A percentile compares a stretch with the other conserved stretches of the same genome.
Evolutionary conservation across 2,329 filamentous ascomycete genomes (phyloP).

Genomic region (Diatrype stigma): DNA sequence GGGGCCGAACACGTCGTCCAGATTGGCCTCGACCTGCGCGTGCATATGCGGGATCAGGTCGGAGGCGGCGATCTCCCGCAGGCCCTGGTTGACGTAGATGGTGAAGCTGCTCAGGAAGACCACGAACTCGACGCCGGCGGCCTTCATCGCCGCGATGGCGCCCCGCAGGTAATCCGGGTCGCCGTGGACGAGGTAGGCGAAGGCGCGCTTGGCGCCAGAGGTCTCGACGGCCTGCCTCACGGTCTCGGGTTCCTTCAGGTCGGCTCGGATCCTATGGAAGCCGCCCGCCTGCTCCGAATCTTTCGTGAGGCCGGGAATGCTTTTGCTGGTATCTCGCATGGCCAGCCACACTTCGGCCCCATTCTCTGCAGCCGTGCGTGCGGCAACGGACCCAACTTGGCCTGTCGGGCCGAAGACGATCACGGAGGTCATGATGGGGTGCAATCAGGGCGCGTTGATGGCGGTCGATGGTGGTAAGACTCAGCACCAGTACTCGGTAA

Average conservation of each 20-base stretch:
- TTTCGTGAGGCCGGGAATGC: slow-evolving; percentile 18
- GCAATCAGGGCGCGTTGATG: not conserved
- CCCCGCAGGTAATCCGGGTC: slow-evolving; percentile 34
- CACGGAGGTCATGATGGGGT: slow-evolving; percentile 21
- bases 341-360: slow-evolving; percentile 41
- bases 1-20: slow-evolving; percentile 36
- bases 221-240: slow-evolving; percentile 35
- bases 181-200: slow-evolving; percentile 38
- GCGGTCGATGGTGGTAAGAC: not conserved
- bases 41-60: slow-evolving; percentile 37
- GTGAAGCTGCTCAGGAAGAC: slow-evolving; percentile 41
- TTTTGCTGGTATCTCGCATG: slow-evolving; percentile 40
- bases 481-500: not conserved
- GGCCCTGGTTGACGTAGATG: slow-evolving; percentile 19
- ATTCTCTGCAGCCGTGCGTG: slow-evolving; percentile 29
- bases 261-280: slow-evolving; percentile 37
- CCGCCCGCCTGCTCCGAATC: slow-evolving; percentile 23
- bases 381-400: slow-evolving; percentile 34
- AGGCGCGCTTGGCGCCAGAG: slow-evolving; percentile 41
- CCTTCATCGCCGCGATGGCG: slow-evolving; percentile 38
- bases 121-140: slow-evolving; percentile 38
- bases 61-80: slow-evolving; percentile 18
- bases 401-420: slow-evolving; percentile 48
- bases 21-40: slow-evolving; percentile 38
- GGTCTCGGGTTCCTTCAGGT: slow-evolving; percentile 38